Evolutionary conservation across 2,329 filamentous ascomycete genomes (phyloP).

Genomic region (Aspergillus brunneoviolaceus): DNA sequence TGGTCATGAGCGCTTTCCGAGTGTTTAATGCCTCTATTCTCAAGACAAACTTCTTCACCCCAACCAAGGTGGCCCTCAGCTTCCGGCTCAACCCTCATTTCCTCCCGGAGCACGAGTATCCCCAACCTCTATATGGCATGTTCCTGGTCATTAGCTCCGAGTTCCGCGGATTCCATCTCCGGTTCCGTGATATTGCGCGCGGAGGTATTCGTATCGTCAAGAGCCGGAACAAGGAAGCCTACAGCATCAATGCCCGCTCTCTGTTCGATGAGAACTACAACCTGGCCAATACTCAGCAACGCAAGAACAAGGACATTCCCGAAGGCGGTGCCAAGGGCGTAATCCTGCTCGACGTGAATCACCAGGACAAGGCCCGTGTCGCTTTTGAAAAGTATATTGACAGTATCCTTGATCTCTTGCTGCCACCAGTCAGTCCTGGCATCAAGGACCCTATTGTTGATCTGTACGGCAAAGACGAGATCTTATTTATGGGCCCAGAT

Average conservation of each 20-base stretch:
- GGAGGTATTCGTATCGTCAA: conserved; percentile 99
- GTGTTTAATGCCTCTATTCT: conserved; percentile 91
- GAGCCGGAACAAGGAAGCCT: conserved; percentile 92
- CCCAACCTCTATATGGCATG: conserved; percentile 93
- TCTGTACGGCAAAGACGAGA: conserved; percentile 90
- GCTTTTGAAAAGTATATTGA: conserved; percentile 99
- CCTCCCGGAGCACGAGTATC: conserved; percentile 87
- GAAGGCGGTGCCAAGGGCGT: conserved; percentile 98
- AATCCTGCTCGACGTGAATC: conserved; percentile 86
- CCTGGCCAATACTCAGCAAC: conserved; percentile 95
- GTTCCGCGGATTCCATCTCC: conserved; percentile 93
- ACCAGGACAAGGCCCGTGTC: conserved; percentile 87
- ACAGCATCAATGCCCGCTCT: conserved; percentile 91
- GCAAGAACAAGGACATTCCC: conserved; percentile 99
- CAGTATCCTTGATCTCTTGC: conserved; percentile 90
- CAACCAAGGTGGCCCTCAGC: conserved; percentile 95
- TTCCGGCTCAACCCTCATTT: conserved; percentile 83
- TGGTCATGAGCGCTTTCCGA: conserved; percentile 96
- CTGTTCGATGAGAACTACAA: conserved; percentile 99
- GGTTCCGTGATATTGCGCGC: conserved; percentile 94
- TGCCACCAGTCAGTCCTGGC: conserved; percentile 85
- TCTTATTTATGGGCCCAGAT: conserved; percentile 97
- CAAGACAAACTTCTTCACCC: conserved; percentile 98
- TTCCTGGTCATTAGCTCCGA: conserved; percentile 97
- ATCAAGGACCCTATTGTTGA: conserved; percentile 99